A percentile compares a stretch with the other conserved stretches of the same genome.
Conservation (phyloP, 495 filamentous ascomycete genomes). For the Neurospora discreta region DNA sequence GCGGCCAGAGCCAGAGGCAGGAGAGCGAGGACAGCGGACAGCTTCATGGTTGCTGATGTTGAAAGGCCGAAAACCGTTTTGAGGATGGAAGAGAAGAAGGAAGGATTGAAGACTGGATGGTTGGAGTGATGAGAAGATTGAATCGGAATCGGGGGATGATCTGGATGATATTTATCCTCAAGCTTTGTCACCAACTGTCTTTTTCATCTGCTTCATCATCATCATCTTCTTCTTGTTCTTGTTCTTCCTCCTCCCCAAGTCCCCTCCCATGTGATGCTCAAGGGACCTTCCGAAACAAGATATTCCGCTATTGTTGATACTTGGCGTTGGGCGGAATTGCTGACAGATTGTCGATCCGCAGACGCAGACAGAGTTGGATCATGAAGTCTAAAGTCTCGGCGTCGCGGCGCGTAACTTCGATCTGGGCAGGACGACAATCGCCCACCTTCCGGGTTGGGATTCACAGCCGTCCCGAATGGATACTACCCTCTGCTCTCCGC, state of each 20-base stretch:
- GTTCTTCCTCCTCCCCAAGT: neutral
- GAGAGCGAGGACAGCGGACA: slow-evolving; percentile 12
- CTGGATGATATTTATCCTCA: neutral
- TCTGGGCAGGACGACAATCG: neutral
- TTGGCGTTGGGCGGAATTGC: neutral
- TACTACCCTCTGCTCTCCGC: neutral
- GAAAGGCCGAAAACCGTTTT: neutral
- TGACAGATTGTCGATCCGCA: neutral
- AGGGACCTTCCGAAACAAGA: neutral
- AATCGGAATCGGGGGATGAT: neutral
- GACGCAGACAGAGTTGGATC: neutral
- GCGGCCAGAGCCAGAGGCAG: slow-evolving; percentile 13
- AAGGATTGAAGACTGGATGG: neutral
- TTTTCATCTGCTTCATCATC: neutral
- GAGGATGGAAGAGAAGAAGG: neutral
- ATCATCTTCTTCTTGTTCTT: no score
- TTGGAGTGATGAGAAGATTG: neutral
- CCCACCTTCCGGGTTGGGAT: neutral
- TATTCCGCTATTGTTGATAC: neutral
- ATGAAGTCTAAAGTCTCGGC: neutral
- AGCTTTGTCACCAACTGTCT: neutral
- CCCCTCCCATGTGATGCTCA: neutral
- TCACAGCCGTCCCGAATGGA: neutral
- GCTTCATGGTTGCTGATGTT: neutral
- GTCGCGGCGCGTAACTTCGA: neutral